These are phyloP conservation scores for Colletotrichum sp. DNA, from an alignment of 2,329 filamentous ascomycete species.

Conservation along the genomic window DNA sequence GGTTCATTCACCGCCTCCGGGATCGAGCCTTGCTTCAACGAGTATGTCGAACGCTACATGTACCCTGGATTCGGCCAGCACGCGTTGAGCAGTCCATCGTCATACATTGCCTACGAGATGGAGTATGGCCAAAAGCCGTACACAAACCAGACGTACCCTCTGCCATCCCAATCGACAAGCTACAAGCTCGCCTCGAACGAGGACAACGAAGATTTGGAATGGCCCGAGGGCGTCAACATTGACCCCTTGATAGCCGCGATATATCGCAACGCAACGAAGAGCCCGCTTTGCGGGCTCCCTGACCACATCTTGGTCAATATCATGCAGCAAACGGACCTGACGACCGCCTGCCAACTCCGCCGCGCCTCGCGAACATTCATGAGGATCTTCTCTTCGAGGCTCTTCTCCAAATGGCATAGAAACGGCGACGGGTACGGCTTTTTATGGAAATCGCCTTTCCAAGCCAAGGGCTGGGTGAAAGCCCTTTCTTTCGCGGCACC, in stretches of 20 bases:
- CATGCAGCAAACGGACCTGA: not conserved
- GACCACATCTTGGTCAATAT: not conserved
- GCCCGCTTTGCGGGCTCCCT: not conserved
- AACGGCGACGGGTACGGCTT: not conserved
- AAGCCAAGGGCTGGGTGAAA: not conserved
- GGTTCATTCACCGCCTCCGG: no score
- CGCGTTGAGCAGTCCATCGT: fast-evolving
- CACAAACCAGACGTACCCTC: not conserved
- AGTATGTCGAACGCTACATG: no score
- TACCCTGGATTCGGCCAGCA: not conserved
- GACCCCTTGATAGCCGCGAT: not conserved
- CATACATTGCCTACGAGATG: not conserved
- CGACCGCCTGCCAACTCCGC: not conserved
- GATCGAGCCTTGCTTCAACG: no score
- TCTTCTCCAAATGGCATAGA: not conserved
- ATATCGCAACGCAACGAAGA: not conserved
- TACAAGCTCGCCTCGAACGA: not conserved
- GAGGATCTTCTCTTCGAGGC: not conserved
- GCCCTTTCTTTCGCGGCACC: not conserved
- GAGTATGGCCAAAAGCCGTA: not conserved
- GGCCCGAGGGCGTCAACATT: not conserved
- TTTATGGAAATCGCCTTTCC: not conserved
- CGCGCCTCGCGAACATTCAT: not conserved
- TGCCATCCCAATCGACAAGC: not conserved
- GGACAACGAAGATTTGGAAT: not conserved